phyloP scores from a whole-genome alignment of 768 basidiomycete genomes.

The Cyclocybe cylindracea region DNA sequence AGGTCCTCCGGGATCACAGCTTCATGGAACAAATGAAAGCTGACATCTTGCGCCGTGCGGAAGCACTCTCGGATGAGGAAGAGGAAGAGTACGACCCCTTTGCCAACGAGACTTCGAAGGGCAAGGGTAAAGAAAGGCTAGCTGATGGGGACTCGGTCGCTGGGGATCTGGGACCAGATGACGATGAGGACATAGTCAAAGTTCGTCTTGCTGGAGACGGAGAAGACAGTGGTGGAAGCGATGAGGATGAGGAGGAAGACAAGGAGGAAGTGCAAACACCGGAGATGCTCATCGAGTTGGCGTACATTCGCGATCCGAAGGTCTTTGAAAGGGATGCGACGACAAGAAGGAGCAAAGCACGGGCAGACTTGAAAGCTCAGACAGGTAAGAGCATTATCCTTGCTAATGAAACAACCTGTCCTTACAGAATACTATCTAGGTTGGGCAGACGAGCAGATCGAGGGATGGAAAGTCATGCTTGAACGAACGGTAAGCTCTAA shows the following conservation, averaged over 20 bases:
- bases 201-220: too few species aligned
- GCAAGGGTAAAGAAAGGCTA: conserved; percentile 31
- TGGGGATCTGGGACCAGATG: conserved; percentile 56
- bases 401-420: not conserved
- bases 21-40: conserved; percentile 79
- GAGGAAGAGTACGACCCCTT: conserved; percentile 36
- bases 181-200: conserved; percentile 33
- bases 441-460: conserved; percentile 83
- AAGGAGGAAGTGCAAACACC: conserved; percentile 30
- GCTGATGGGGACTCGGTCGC: conserved; percentile 27
- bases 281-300: conserved; percentile 72
- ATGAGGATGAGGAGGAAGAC: conserved; percentile 36
- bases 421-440: conserved; percentile 34
- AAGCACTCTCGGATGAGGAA: conserved; percentile 66
- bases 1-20: conserved; percentile 55
- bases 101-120: conserved; percentile 2
- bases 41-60: conserved; percentile 76
- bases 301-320: conserved; percentile 74
- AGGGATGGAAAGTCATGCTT: conserved; percentile 90
- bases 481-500: conserved; percentile 73
- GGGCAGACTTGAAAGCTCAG: conserved; percentile 63
- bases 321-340: conserved; percentile 76
- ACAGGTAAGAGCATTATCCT: conserved; percentile 50
- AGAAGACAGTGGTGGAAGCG: conserved; percentile 21
- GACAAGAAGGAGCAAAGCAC: conserved; percentile 68